Base-by-base conservation (phyloP, 1,139 yeast species). In the Entelexis sorbosivorans region DNA sequence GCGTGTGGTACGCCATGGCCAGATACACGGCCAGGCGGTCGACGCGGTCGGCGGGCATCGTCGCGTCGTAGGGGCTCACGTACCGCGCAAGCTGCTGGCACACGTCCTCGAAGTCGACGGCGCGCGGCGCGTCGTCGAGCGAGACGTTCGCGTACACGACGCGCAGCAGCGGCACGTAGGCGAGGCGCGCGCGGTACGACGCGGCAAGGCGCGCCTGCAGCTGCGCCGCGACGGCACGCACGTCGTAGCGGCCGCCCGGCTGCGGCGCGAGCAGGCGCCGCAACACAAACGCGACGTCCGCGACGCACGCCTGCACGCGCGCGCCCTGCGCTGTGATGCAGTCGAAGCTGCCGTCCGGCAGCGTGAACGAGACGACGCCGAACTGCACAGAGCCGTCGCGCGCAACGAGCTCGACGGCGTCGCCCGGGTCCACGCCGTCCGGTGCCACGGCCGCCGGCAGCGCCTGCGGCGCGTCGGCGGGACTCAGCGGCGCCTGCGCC, bases 321-420 rank as follows among this genome's bases (percentile, higher is more conserved):
- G 36, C 11, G 11, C 58, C 58, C 5, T 50, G 35, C 6, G 48
- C 10, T 22, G 44, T 39, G 16, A 51, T 44, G 39, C 46, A 47
- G 38, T 59, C 60, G 34, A 59, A 58, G 29, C 22, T n/a, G 10
- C 45, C 34, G 26, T 52, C 49, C 7, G 51, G 49, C 4, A 51
- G 38, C 34, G 54, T 49, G 52, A 56, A 59, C 0, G 60, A 52
- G 2, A 58, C 60, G 28, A 57, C n/a, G 7, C 60, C 60, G 36
- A 58, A 54, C 26, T 20, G 44, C 16, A 53, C 38, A 3, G 29
- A 11, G n/a, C 56, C 58, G 17, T 48, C 46, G 17, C 54, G 47
- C 5, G 49, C 2, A 1, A 44, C 34, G 4, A 56, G 34, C 40
- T 58, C 61, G 7, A 58, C 59, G 10, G 56, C 43, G 34, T 59